These are phyloP conservation scores for Yarrowia bubula DNA, from an alignment of 805 yeast genomes.

Conservation along the genomic window DNA sequence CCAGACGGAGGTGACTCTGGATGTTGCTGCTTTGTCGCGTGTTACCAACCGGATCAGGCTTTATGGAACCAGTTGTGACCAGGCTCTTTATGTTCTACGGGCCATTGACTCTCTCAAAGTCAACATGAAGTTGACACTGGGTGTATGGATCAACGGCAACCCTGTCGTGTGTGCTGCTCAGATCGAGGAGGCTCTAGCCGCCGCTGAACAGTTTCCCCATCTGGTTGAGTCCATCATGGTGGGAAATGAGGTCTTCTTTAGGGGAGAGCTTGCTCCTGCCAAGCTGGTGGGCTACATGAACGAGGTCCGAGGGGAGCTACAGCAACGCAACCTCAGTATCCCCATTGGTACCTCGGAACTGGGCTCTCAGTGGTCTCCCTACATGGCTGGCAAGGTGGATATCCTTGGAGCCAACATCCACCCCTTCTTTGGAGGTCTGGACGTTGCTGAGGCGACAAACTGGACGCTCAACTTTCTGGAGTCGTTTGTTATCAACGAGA, in stretches of 20 bases:
- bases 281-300: constrained; percentile 46
- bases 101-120: constrained; percentile 52
- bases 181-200: constrained; percentile 44
- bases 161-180: not conserved
- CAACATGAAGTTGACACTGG: constrained; percentile 57
- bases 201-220: constrained; percentile 49
- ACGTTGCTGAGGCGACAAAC: constrained; percentile 46
- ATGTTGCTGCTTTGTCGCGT: constrained; percentile 55
- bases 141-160: constrained; percentile 52
- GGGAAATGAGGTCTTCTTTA: constrained; percentile 62
- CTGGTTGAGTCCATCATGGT: constrained; percentile 53
- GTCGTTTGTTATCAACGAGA: constrained; percentile 41
- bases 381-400: constrained; percentile 49
- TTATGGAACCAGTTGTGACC: constrained; percentile 63
- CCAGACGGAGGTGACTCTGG: constrained; percentile 51
- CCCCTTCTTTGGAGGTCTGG: constrained; percentile 64
- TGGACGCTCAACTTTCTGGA: constrained; percentile 55
- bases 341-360: constrained; percentile 65
- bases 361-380: constrained; percentile 47
- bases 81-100: constrained; percentile 51
- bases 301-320: constrained; percentile 44
- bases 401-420: constrained; percentile 62
- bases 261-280: constrained; percentile 47
- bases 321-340: constrained; percentile 41
- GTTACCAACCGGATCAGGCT: constrained; percentile 58